phyloP scores from a whole-genome alignment of 2,329 filamentous ascomycete species.

The Diplodia corticola region DNA sequence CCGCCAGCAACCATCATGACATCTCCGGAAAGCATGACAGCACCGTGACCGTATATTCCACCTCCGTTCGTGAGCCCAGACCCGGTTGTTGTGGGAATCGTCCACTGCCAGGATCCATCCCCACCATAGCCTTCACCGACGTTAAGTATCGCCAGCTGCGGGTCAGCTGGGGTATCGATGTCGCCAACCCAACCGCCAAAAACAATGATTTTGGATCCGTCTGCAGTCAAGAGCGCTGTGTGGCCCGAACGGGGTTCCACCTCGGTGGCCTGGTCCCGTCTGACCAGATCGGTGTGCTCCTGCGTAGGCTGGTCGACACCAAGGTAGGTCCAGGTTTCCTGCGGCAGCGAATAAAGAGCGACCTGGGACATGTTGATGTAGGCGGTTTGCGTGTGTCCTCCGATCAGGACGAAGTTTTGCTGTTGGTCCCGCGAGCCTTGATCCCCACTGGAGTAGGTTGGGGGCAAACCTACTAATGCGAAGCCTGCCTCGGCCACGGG shows the following conservation, averaged over 20 bases:
- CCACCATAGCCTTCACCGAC: conserved; percentile 72
- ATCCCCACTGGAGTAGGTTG: conserved; percentile 68
- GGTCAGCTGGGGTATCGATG: conserved; percentile 70
- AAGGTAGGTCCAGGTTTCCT: conserved; percentile 83
- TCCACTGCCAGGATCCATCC: conserved; percentile 67
- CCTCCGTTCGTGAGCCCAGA: conserved; percentile 44
- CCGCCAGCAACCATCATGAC: conserved; percentile 64
- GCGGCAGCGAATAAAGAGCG: conserved; percentile 82
- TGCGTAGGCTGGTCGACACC: conserved; percentile 55
- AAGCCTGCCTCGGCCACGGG: conserved; percentile 85
- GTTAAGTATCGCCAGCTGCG: conserved; percentile 76
- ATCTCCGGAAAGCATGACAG: conserved; percentile 60
- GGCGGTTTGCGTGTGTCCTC: conserved; percentile 77
- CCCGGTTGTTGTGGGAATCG: conserved; percentile 56
- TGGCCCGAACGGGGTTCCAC: conserved; percentile 88
- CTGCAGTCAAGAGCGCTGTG: conserved; percentile 75
- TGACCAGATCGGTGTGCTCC: conserved; percentile 58
- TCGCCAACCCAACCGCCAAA: conserved; percentile 93
- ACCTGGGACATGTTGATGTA: conserved; percentile 95
- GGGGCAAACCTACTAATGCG: conserved; percentile 71
- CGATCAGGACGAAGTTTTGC: conserved; percentile 76
- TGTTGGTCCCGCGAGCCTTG: conserved; percentile 66
- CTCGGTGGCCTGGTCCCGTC: conserved; percentile 45
- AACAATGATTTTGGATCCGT: conserved; percentile 75
- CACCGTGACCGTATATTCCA: conserved; percentile 63